Conservation (phyloP, 495 filamentous ascomycete genomes). For the Aspergillus taichungensis region DNA sequence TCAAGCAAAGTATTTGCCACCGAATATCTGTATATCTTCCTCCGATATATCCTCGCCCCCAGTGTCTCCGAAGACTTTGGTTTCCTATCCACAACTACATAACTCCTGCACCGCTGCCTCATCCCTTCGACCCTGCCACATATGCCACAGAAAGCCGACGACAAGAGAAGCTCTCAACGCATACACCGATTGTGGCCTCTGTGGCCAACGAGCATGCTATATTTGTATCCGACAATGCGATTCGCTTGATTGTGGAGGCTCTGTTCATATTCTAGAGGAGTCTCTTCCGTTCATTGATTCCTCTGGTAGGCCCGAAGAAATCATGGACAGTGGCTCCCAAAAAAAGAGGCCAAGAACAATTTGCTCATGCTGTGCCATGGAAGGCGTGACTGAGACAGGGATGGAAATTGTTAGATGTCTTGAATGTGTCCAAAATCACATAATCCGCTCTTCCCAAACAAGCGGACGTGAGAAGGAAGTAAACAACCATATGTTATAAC, state of each 20-base stretch:
- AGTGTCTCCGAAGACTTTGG: conserved; percentile 27
- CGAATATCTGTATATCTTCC: conserved; percentile 14
- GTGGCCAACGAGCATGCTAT: conserved; percentile 39
- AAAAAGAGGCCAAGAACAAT: conserved; percentile 18
- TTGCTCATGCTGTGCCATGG: conserved; percentile 36
- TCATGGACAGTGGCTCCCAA: not conserved
- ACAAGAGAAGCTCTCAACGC: conserved; percentile 38
- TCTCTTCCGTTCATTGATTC: conserved; percentile 1
- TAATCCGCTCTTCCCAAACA: not conserved
- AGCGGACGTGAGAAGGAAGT: not conserved
- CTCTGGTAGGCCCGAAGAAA: not conserved
- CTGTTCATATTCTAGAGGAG: not conserved
- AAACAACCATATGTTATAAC: not conserved
- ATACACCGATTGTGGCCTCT: conserved; percentile 43
- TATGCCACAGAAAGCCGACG: conserved; percentile 42
- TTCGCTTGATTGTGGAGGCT: conserved; percentile 18
- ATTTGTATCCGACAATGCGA: conserved; percentile 46
- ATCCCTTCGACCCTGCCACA: conserved; percentile 39
- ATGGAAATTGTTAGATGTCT: conserved; percentile 32
- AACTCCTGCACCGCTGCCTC: conserved; percentile 18
- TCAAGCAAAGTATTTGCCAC: conserved; percentile 16
- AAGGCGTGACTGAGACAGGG: conserved; percentile 32
- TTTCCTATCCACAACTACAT: conserved; percentile 14
- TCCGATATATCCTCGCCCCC: conserved; percentile 24
- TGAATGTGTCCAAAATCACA: conserved; percentile 23